Conservation (phyloP, 2,329 filamentous ascomycete species). For the Alternaria novae-zelandiae region DNA sequence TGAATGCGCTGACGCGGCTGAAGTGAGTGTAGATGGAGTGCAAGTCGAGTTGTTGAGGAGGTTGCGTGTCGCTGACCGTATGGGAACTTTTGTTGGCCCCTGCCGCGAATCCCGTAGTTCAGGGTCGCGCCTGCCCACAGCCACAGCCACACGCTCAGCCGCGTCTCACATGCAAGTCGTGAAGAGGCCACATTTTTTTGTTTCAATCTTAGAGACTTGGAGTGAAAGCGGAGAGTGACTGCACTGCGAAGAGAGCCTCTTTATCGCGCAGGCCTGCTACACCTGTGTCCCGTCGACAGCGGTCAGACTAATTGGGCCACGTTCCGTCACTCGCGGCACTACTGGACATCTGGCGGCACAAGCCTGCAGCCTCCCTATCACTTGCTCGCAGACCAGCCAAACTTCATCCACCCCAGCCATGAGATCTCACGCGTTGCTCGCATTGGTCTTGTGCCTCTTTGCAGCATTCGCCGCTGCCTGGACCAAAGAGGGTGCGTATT, state of each 20-base stretch:
- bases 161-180: slow-evolving; percentile 17
- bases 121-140: slow-evolving; percentile 13
- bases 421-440: slow-evolving; percentile 69
- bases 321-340: slow-evolving; percentile 30
- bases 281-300: slow-evolving; percentile 9
- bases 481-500: slow-evolving; percentile 78
- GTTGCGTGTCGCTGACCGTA: slow-evolving; percentile 6
- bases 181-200: slow-evolving; percentile 1
- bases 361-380: slow-evolving; percentile 37
- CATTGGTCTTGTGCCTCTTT: slow-evolving; percentile 72
- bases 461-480: slow-evolving; percentile 77
- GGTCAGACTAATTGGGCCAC: slow-evolving; percentile 31
- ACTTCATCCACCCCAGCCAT: slow-evolving; percentile 58
- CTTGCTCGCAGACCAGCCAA: slow-evolving; percentile 25
- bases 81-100: slow-evolving; percentile 17
- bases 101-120: slow-evolving; percentile 22
- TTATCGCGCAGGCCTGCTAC: slow-evolving; percentile 10
- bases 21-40: slow-evolving; percentile 10
- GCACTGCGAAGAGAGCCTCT: background rate
- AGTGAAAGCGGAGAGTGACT: background rate
- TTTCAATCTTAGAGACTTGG: background rate
- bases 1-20: slow-evolving; percentile 34
- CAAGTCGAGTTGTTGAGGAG: slow-evolving; percentile 1
- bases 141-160: slow-evolving; percentile 18
- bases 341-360: slow-evolving; percentile 30